Conservation (phyloP, 371 early-diverging fungal genomes). For the Lichtheimia corymbifera region DNA sequence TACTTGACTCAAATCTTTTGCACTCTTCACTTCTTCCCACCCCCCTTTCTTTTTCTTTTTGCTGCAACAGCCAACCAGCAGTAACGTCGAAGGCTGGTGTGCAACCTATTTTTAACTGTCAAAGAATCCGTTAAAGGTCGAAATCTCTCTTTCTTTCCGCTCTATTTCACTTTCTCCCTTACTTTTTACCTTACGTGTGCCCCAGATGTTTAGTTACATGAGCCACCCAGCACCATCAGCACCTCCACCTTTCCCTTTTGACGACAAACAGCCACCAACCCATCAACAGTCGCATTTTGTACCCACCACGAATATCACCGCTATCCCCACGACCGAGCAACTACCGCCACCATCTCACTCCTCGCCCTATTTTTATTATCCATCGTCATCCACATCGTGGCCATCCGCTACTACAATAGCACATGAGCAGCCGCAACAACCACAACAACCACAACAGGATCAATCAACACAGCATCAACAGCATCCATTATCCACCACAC, state of each 20-base stretch:
- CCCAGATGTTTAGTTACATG: constrained; percentile 11
- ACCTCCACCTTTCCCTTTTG: background rate
- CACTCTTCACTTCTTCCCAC: too few relatives aligned
- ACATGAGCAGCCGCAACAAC: background rate
- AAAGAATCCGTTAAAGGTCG: background rate
- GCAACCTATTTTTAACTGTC: too few relatives aligned
- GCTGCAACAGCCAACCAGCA: too few relatives aligned
- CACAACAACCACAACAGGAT: background rate
- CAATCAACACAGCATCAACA: background rate
- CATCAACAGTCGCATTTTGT: too few relatives aligned
- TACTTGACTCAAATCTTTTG: background rate
- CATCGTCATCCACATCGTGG: background rate
- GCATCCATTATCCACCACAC: constrained; percentile 11
- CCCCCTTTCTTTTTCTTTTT: too few relatives aligned
- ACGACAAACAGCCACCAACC: too few relatives aligned
- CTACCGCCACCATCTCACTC: background rate
- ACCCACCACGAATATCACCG: too few relatives aligned
- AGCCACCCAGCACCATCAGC: background rate
- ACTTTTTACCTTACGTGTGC: background rate
- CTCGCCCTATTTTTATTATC: constrained; percentile 9
- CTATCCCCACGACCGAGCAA: background rate
- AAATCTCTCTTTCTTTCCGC: background rate
- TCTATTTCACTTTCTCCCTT: background rate
- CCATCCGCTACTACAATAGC: too few relatives aligned
- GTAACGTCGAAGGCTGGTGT: too few relatives aligned